Evolutionary conservation across 2,329 filamentous ascomycete genomes (phyloP), one percentile per base, ranked within the genome.

Genomic region (Neonectria sp.): DNA sequence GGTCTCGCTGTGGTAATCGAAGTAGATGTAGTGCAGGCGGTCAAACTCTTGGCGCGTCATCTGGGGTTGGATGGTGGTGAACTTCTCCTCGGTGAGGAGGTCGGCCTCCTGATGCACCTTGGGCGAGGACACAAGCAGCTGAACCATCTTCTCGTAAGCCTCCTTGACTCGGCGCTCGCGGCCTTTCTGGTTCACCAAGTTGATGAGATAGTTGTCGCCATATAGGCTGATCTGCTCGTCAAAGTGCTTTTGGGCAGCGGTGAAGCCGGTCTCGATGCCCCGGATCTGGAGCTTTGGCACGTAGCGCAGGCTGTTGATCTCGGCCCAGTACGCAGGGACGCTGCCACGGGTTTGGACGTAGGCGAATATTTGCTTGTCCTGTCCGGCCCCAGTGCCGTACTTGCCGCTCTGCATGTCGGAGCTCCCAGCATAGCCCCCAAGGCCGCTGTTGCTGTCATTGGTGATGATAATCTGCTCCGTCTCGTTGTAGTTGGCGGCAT

Each of bases 401-500:
- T 92, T 92, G 68, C 91, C 92, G 78, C 93, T 95, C 75, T 93
- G 89, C 84, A 93, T 92, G 24, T 92, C 90, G 65, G 89, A 86
- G 73, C 92, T 92, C 60, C 93, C 93, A 56, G 92, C 92, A 80
- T 93, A 97, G 7, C 95, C 95, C 46, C 93, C 91, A 49, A 96
- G 83, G 1, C 92, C 92, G 64, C 90, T 90, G 55, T 89, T 87
- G 62, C 84, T 88, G 81, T 98, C 96, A 76, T 98, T 98, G 73
- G 98, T 82, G 43, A 99, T 90, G 68, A 97, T 87, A 37, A 96
- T 86, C 79, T 99, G 96, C 79, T 99, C 96, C 0, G 96, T 98
- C 85, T 99, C 96, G 79, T 99, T 99, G 87, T 95, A 99, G 80
- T 99, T 99, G 72, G 96, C 94, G n/a, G 96, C 96, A 79, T 98